These are phyloP conservation scores for Cucumis melo DNA, from an alignment of 306 rosid species.

Conservation along the genomic window DNA sequence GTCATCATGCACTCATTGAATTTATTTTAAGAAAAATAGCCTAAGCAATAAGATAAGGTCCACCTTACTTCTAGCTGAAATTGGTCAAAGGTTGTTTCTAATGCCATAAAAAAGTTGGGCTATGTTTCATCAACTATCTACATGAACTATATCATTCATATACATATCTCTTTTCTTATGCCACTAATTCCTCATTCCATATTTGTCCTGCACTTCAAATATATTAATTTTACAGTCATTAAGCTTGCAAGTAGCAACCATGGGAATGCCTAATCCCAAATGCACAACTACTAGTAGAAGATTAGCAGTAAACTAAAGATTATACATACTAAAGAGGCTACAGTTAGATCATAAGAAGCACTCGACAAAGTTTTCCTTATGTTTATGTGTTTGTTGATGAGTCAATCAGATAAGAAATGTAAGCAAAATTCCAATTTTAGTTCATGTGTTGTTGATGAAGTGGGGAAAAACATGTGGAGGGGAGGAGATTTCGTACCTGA, in stretches of 20 bases:
- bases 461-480: background rate
- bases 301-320: background rate
- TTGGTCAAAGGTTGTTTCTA: too few species aligned
- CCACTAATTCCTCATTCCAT: background rate
- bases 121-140: too few species aligned
- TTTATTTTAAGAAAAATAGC: too few species aligned
- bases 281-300: background rate
- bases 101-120: too few species aligned
- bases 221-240: background rate
- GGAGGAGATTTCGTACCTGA: background rate
- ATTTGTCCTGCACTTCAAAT: background rate
- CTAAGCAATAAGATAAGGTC: too few species aligned
- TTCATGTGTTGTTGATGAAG: background rate
- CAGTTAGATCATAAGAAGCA: slow-evolving; percentile 21
- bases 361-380: slow-evolving; percentile 48
- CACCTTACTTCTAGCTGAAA: too few species aligned
- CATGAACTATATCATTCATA: too few species aligned
- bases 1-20: too few species aligned
- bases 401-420: background rate
- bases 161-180: background rate
- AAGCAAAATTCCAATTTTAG: background rate
- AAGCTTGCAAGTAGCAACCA: background rate
- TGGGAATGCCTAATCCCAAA: background rate
- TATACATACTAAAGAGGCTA: background rate
- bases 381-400: background rate